Base-by-base conservation (phyloP, 2,329 filamentous ascomycete species). In the Aspergillus sergii region DNA sequence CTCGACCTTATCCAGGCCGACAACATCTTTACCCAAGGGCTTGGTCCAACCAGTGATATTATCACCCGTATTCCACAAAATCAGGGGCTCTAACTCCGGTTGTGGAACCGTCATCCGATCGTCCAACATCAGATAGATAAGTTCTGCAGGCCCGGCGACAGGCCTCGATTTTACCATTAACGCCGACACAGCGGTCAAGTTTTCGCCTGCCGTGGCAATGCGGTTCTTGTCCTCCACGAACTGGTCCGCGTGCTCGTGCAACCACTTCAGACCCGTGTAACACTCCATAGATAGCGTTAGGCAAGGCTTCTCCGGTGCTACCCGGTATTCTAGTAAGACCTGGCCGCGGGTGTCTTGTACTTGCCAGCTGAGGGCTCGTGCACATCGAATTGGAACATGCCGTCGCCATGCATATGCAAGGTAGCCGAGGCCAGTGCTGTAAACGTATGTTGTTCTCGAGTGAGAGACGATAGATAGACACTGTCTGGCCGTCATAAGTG, bases 61-160 rank as follows among this genome's bases (percentile, higher is more conserved):
- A 59, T 77, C 75, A 46, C 72, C 73, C 6, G 68, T 67, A 2
- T 68, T 71, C 79, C 81, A 83, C 21, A 72, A 72, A 0, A 73
- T 71, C 34, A 76, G 72, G 4, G 69, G 68, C 28, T 74, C 73
- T 55, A 78, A 74, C 16, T 78, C 74, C 16, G 65, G 64, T n/a
- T 72, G 71, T 5, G 75, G 75, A 9, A 63, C 63, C n/a, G 64
- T 70, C n/a, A 74, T 71, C 48, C 73, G 77, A 54, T 84, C 79
- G 66, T 84, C 81, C 14, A 84, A 71, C 82, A 84, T 84, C 4
- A 80, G 81, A 56, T 80, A 80, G 53, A 81, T 72, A 12, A 84
- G 75, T 76, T 79, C 46, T 70, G 76, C 60, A 77, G 66, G 45
- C 66, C 71, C 60, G 69, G 79, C 50, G 62, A 67, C 6, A 70